Base-by-base conservation (phyloP, 2,329 filamentous ascomycete genomes). In the Magnaporthiopsis incrustans region DNA sequence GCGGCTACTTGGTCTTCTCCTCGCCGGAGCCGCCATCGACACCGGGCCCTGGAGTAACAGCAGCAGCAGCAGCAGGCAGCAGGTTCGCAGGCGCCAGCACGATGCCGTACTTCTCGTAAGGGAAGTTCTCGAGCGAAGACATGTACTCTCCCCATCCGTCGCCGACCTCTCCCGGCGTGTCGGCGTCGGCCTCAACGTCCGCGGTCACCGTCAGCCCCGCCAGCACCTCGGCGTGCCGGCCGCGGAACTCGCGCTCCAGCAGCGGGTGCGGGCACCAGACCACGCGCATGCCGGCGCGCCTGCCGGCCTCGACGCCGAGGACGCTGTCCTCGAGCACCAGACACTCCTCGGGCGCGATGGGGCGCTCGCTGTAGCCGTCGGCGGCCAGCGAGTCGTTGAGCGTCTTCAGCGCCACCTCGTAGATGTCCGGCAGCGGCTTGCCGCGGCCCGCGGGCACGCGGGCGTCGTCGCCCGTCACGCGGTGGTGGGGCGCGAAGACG, bases 241-340 rank as follows among this genome's bases (percentile, higher is more conserved):
- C 92, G 57, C 81, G 78, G 70, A 91, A 96, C 74, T 94, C 90
- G 63, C 85, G 80, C 77, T 89, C 81, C 63, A 99, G 78, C 71
- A 86, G 90, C 1, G 87, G 85, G 76, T 98, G 92, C 30, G 95
- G 95, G 69, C 87, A 89, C 95, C 95, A 99, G 1, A 97, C 82
- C 15, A 96, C 92, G 68, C 94, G 87, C 94, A 98, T 98, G 0
- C 94, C 94, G 0, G 95, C 95, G 68, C 95, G 85, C 63, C 95
- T 82, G 5, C 92, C 95, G 2, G 92, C 87, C 77, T 99, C 95
- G 3, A 97, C 92, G 4, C 95, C 95, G 0, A 92, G 91, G 1
- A 98, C 93, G 59, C 89, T 91, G 75, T 99, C 95, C 77, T 99
- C 95, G 71, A 99, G 98, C 0, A 98, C 95, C 22, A 99, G 81